Conservation (phyloP, 139 green algal genomes). For the Chlamydomonas schloesseri region DNA sequence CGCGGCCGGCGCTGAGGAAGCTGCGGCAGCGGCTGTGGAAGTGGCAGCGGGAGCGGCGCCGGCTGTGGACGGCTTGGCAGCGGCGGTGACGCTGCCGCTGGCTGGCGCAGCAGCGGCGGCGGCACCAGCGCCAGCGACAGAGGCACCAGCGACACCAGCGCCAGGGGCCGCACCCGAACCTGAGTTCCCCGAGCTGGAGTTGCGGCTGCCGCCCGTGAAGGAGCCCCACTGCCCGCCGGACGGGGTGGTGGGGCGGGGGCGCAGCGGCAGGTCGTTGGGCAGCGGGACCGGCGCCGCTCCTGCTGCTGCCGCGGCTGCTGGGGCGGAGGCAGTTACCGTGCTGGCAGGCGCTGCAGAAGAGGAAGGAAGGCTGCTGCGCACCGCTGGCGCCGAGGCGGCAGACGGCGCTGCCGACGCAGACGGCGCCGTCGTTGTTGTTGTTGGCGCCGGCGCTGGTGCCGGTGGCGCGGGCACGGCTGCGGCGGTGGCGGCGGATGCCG, state of each 20-base stretch:
- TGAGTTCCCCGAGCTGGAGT: not conserved
- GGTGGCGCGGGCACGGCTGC: not conserved
- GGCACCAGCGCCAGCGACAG: not conserved
- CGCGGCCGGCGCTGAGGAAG: not conserved
- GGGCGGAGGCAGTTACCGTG: too few species aligned
- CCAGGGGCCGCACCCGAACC: too few species aligned
- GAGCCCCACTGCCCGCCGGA: not conserved
- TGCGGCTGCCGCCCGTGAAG: not conserved
- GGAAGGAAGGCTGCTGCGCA: too few species aligned
- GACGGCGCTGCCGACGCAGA: not conserved
- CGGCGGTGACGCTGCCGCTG: not conserved
- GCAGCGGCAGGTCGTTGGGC: constrained; percentile 1
- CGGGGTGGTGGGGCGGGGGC: not conserved
- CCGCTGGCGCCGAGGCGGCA: not conserved
- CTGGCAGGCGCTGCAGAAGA: not conserved
- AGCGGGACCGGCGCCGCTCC: not conserved
- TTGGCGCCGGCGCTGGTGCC: not conserved
- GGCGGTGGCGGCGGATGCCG: not conserved
- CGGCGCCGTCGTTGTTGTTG: not conserved
- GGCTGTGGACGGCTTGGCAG: not conserved
- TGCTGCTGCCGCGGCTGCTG: too few species aligned
- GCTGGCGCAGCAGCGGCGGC: not conserved
- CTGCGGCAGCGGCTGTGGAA: too few species aligned
- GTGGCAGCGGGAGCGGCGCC: too few species aligned
- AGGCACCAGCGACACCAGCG: not conserved